These are phyloP conservation scores for Ceratocystis ficicola DNA, from an alignment of 2,329 filamentous ascomycete genomes.

Conservation along the genomic window DNA sequence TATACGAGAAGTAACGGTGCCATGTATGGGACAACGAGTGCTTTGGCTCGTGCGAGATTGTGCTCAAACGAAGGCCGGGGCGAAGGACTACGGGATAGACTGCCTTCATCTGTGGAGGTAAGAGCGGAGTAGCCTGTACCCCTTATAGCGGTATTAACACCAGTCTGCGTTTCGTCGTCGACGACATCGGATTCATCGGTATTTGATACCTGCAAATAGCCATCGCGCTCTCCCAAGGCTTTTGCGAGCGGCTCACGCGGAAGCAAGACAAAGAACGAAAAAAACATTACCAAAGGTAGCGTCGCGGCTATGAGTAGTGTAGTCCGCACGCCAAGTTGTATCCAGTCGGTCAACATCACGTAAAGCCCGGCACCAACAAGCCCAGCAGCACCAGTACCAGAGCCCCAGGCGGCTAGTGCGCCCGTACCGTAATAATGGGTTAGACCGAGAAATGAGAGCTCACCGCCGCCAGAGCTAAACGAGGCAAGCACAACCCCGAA, in stretches of 20 bases:
- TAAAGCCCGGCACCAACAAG: constrained; percentile 80
- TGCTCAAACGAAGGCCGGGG: not conserved
- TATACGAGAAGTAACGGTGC: constrained; percentile 84
- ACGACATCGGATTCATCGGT: constrained; percentile 38
- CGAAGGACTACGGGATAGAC: not conserved
- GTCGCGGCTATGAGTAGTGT: constrained; percentile 69
- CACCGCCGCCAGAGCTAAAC: constrained; percentile 72
- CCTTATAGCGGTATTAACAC: constrained; percentile 31
- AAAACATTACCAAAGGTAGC: constrained; percentile 68
- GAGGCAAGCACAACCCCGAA: constrained; percentile 75
- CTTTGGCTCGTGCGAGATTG: constrained; percentile 52
- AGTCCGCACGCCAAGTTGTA: constrained; percentile 59
- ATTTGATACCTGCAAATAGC: constrained; percentile 28
- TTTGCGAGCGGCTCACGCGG: constrained; percentile 54
- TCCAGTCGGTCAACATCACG: constrained; percentile 68
- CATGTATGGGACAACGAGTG: constrained; percentile 72
- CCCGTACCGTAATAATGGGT: constrained; percentile 87
- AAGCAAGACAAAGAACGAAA: constrained; percentile 74
- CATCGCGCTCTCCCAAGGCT: constrained; percentile 36
- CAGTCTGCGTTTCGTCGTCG: constrained; percentile 29
- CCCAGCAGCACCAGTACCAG: constrained; percentile 80
- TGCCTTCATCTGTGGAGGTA: constrained; percentile 22
- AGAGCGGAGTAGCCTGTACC: constrained; percentile 26
- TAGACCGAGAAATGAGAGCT: constrained; percentile 79
- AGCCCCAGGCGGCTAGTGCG: constrained; percentile 82